Conservation (phyloP, 2,329 filamentous ascomycete species). For the Beauveria sp. region DNA sequence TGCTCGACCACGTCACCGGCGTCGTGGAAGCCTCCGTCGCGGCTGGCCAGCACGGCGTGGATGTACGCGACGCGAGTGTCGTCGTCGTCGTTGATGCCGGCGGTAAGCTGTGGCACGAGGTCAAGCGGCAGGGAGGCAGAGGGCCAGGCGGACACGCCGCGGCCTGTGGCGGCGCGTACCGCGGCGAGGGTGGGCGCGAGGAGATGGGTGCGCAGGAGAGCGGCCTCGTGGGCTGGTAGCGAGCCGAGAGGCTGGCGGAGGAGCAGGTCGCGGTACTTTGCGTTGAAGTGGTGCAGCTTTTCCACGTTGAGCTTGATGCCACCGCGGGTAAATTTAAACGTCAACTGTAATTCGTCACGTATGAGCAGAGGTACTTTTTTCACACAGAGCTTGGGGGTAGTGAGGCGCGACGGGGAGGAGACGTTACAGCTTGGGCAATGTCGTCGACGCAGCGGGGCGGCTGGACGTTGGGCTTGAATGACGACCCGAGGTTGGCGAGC, state of each 20-base stretch:
- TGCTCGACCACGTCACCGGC: slow-evolving; percentile 17
- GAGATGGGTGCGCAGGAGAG: slow-evolving; percentile 18
- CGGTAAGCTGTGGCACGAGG: slow-evolving; percentile 19
- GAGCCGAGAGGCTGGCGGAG: slow-evolving; percentile 19
- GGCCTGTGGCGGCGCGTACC: slow-evolving; percentile 18
- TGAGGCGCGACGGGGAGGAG: background rate
- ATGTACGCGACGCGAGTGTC: slow-evolving; percentile 16
- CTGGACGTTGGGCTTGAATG: slow-evolving; percentile 20
- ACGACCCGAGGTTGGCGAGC: slow-evolving; percentile 58
- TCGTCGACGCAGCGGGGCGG: slow-evolving; percentile 49
- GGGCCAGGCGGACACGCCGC: background rate
- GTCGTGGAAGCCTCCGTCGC: slow-evolving; percentile 20
- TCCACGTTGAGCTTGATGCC: slow-evolving; percentile 75
- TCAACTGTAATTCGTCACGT: slow-evolving; percentile 46
- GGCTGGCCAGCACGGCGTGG: slow-evolving; percentile 16
- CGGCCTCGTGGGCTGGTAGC: slow-evolving; percentile 17
- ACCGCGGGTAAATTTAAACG: slow-evolving; percentile 81
- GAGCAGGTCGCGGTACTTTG: slow-evolving; percentile 45
- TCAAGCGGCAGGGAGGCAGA: slow-evolving; percentile 13
- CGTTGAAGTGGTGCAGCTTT: slow-evolving; percentile 76
- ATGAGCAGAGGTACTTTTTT: background rate
- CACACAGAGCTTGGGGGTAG: background rate
- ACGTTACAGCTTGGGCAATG: slow-evolving; percentile 56
- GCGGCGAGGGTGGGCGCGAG: slow-evolving; percentile 17
- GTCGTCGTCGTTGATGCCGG: background rate